Evolutionary conservation across 2,329 filamentous ascomycete genomes (phyloP).

Genomic region (Orbilia ellipsospora): DNA sequence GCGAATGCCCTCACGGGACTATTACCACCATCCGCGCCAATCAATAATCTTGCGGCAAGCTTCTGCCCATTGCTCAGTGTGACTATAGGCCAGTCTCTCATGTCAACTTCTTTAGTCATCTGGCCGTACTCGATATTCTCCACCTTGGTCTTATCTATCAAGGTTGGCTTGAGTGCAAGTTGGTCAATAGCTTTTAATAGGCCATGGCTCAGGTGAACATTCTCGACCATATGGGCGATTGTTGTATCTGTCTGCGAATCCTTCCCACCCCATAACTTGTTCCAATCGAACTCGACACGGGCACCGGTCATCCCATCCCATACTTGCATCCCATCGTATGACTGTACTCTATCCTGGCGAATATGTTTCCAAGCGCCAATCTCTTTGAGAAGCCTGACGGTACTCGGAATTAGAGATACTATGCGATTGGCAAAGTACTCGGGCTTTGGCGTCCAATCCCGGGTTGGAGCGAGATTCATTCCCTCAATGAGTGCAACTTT

Average conservation of each 20-base stretch:
- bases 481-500: slow-evolving; percentile 90
- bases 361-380: slow-evolving; percentile 89
- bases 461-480: slow-evolving; percentile 79
- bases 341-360: slow-evolving; percentile 77
- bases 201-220: slow-evolving; percentile 84
- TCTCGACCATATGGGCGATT: slow-evolving; percentile 97
- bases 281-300: slow-evolving; percentile 88
- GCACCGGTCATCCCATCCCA: slow-evolving; percentile 95
- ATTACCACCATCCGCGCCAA: slow-evolving; percentile 94
- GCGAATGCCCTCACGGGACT: slow-evolving; percentile 92
- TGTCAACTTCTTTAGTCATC: slow-evolving; percentile 75
- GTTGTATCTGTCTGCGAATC: slow-evolving; percentile 67
- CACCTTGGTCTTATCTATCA: slow-evolving; percentile 82
- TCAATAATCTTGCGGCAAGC: slow-evolving; percentile 82
- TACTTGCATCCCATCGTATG: slow-evolving; percentile 93
- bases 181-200: slow-evolving; percentile 77
- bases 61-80: slow-evolving; percentile 74
- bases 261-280: slow-evolving; percentile 62
- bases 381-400: slow-evolving; percentile 74
- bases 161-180: slow-evolving; percentile 72
- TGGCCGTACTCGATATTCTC: slow-evolving; percentile 81
- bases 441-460: slow-evolving; percentile 73
- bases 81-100: slow-evolving; percentile 88
- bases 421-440: slow-evolving; percentile 90
- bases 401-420: slow-evolving; percentile 90